A percentile compares a stretch with the other conserved stretches of the same genome.
These are phyloP conservation scores for Nannizziopsis barbatae DNA, from an alignment of 2,329 filamentous ascomycete genomes.

Conservation along the genomic window DNA sequence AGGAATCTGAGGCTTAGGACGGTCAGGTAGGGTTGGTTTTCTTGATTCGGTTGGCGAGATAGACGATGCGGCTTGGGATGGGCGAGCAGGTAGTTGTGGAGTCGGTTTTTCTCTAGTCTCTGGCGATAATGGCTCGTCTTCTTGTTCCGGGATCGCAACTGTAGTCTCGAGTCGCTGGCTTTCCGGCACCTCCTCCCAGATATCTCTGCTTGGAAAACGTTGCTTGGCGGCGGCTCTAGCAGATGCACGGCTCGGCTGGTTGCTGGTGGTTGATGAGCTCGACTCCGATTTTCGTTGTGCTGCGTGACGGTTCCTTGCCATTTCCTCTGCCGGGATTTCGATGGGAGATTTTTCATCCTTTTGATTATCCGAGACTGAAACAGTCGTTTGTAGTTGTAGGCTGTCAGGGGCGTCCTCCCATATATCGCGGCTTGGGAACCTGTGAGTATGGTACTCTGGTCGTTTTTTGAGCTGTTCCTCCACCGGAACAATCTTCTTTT, in stretches of 20 bases:
- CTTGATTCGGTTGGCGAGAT: constrained; percentile 41
- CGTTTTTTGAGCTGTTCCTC: constrained; percentile 30
- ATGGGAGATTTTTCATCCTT: constrained; percentile 33
- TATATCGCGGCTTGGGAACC: constrained; percentile 88
- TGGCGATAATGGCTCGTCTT: constrained; percentile 5
- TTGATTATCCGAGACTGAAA: constrained; percentile 64
- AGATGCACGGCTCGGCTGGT: constrained; percentile 16
- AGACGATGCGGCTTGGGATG: constrained; percentile 19
- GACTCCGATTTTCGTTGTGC: constrained; percentile 23
- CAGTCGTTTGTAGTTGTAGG: constrained; percentile 63
- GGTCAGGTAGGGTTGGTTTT: constrained; percentile 43
- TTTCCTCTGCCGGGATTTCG: constrained; percentile 41
- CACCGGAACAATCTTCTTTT: constrained; percentile 41
- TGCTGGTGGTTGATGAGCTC: constrained; percentile 26
- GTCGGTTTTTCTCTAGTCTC: constrained; percentile 25
- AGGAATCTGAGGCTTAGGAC: constrained; percentile 57
- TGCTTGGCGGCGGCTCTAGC: constrained; percentile 41
- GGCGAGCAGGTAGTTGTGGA: constrained; percentile 25
- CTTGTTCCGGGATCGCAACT: constrained; percentile 43
- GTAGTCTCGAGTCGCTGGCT: constrained; percentile 69
- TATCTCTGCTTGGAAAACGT: constrained; percentile 80
- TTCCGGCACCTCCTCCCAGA: constrained; percentile 90
- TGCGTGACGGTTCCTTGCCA: constrained; percentile 29
- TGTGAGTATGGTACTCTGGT: constrained; percentile 46
- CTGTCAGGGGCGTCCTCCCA: constrained; percentile 95